Base-by-base conservation (phyloP, 2,329 filamentous ascomycete species). In the Herpotrichia juniperi region DNA sequence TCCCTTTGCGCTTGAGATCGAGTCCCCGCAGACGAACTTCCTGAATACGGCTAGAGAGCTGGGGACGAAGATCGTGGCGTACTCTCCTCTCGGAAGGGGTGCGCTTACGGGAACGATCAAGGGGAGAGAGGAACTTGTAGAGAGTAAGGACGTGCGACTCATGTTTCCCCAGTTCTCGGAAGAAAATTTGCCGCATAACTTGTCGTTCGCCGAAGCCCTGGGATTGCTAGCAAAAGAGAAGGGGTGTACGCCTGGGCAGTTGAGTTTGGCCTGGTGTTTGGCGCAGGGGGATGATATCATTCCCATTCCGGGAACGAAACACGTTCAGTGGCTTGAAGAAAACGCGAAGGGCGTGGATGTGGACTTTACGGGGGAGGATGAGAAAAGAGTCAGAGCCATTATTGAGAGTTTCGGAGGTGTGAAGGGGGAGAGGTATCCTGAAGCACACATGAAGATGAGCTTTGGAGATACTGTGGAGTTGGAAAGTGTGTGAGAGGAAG, bases 181-280 rank as follows among this genome's bases (percentile, higher is more conserved):
- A 3, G 79, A 73, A 53, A 75, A 75, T 43, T 71, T 74, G 42
- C 62, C 68, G 14, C 69, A 70, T 51, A 76, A 76, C 42, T 22
- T 73, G 10, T 62, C 61, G 51, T 57, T 76, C 2, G 72, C 74
- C 2, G 63, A 71, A 16, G 42, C 60, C 19, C 59, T 76, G 17
- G 54, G 47, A 0, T 56, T 56, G 14, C 42, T 76, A 6, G 74
- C 73, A 8, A 61, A 67, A 48, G 58, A 67, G 54, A 87, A 88
- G 70, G 78, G 74, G 3, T 78, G 76, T 40, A 86, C 85, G 0
- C 59, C 83, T 0, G 78, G 78, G 0, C 87, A 90, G 64, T 64
- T 90, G 42, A 81, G 82, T 0, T 53, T 76, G n/a, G 71, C 72
- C 6, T 76, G 74, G 72, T 42, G 75, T 34, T 22, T 74, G 53